These are phyloP conservation scores for Verticillium zaregamsianum DNA, from an alignment of 2,329 filamentous ascomycete genomes.

Conservation along the genomic window DNA sequence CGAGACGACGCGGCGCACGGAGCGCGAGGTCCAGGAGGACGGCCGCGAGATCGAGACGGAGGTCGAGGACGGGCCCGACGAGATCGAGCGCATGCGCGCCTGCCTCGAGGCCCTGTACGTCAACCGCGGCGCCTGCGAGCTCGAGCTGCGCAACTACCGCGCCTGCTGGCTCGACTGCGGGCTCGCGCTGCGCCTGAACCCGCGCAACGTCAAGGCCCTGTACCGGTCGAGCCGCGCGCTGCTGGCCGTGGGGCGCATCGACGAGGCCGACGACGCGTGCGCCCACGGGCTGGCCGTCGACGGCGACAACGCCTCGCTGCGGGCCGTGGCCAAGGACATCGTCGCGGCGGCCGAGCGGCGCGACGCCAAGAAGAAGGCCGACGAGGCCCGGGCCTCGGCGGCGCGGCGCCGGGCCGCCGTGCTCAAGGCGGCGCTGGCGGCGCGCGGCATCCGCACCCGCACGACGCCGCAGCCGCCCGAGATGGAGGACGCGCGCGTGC, in stretches of 20 bases:
- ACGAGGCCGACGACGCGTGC: slow-evolving; percentile 78
- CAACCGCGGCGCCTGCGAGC: slow-evolving; percentile 86
- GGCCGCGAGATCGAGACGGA: slow-evolving; percentile 30
- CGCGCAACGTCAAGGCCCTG: slow-evolving; percentile 80
- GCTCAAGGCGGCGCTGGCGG: slow-evolving; percentile 61
- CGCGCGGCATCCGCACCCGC: slow-evolving; percentile 66
- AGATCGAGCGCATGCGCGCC: slow-evolving; percentile 54
- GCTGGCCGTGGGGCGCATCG: slow-evolving; percentile 70
- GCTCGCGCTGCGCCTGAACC: slow-evolving; percentile 72
- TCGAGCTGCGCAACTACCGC: slow-evolving; percentile 85
- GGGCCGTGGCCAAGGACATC: slow-evolving; percentile 59
- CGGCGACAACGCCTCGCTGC: slow-evolving; percentile 62
- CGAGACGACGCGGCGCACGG: slow-evolving; percentile 13
- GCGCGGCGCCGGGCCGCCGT: slow-evolving; percentile 54
- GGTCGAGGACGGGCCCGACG: slow-evolving; percentile 48
- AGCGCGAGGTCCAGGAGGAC: slow-evolving; percentile 25
- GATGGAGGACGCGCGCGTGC: slow-evolving; percentile 76
- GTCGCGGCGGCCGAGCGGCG: slow-evolving; percentile 50
- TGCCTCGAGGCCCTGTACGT: slow-evolving; percentile 74
- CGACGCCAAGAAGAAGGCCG: slow-evolving; percentile 50
- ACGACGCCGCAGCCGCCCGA: slow-evolving; percentile 71
- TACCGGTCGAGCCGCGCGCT: slow-evolving; percentile 81
- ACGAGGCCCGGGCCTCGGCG: slow-evolving; percentile 50
- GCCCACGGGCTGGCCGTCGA: slow-evolving; percentile 71
- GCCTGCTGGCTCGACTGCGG: slow-evolving; percentile 83